Base-by-base conservation (phyloP, 78 protist species). In the Emiliania huxleyi region DNA sequence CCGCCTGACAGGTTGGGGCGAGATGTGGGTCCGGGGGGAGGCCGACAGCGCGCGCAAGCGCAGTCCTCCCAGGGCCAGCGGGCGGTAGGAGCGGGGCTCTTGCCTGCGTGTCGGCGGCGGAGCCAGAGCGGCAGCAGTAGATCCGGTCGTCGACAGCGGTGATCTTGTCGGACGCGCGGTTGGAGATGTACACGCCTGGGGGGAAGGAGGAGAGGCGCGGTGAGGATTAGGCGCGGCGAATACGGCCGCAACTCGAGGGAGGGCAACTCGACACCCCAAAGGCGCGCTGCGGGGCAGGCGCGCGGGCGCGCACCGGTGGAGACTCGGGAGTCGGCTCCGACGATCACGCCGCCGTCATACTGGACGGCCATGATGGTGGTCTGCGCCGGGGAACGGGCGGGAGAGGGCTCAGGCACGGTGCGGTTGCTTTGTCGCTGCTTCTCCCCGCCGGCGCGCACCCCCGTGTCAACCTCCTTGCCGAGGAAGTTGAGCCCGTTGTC, bases 41-140 rank as follows among this genome's bases (percentile, higher is more conserved):
- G n/a, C n/a, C n/a, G n/a, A n/a, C n/a, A n/a, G n/a, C n/a, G n/a
- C n/a, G n/a, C n/a, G n/a, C n/a, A n/a, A n/a, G n/a, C n/a, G n/a
- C n/a, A n/a, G n/a, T n/a, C n/a, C n/a, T n/a, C n/a, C n/a, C n/a
- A n/a, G n/a, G n/a, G n/a, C n/a, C n/a, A n/a, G n/a, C n/a, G n/a
- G n/a, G n/a, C n/a, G n/a, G n/a, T n/a, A n/a, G n/a, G n/a, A n/a
- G n/a, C n/a, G n/a, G n/a, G n/a, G 55, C 55, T 4, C 55, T 69
- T 18, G 97, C 98, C 96, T 98, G 99, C 21, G 99, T 98, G 94
- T 99, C 99, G 15, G 99, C 99, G 2, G 99, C 99, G 0, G 99
- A 97, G 87, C 99, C 99, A 21, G 99, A 98, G 62, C 99, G 96
- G 94, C 98, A 96, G 89, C 19, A 25, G 94, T 93, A 97, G 73